Conservation (phyloP, 2,329 filamentous ascomycete species). For the Epichloe uncinata region DNA sequence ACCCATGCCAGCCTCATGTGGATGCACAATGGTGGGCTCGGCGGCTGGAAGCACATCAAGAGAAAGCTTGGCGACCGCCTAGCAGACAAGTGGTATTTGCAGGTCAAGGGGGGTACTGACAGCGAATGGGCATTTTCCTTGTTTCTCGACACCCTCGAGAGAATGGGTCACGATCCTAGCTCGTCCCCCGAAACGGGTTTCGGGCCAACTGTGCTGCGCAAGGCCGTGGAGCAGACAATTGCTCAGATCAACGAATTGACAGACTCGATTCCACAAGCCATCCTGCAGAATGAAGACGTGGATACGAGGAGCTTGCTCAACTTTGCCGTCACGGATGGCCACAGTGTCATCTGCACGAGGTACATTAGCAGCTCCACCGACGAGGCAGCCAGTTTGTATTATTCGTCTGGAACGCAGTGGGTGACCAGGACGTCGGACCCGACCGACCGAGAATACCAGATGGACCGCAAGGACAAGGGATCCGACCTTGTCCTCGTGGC, state of each 20-base stretch:
- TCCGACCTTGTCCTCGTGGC: constrained; percentile 93
- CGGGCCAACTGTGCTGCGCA: constrained; percentile 62
- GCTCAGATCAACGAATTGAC: constrained; percentile 85
- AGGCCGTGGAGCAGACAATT: constrained; percentile 81
- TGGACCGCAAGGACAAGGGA: constrained; percentile 90
- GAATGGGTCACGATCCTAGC: constrained; percentile 65
- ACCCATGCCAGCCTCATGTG: constrained; percentile 88
- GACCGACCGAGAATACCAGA: constrained; percentile 67
- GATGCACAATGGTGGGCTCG: constrained; percentile 97
- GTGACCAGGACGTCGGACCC: constrained; percentile 46
- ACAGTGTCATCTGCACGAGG: constrained; percentile 86
- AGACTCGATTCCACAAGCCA: constrained; percentile 56
- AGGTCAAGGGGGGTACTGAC: constrained; percentile 93
- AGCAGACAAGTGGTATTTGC: constrained; percentile 83
- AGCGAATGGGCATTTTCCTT: constrained; percentile 97
- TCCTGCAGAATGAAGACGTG: constrained; percentile 52
- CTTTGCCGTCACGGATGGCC: constrained; percentile 88
- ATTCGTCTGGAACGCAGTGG: constrained; percentile 94
- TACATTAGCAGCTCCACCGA: constrained; percentile 90
- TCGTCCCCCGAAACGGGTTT: constrained; percentile 60
- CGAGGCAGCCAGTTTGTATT: constrained; percentile 90
- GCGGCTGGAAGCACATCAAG: constrained; percentile 91
- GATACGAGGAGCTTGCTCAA: constrained; percentile 85
- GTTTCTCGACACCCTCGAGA: constrained; percentile 80
- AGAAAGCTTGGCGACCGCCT: constrained; percentile 64